Base-by-base conservation (phyloP, 352 stramenopile genomes). In the Globisporangium camurandrum region DNA sequence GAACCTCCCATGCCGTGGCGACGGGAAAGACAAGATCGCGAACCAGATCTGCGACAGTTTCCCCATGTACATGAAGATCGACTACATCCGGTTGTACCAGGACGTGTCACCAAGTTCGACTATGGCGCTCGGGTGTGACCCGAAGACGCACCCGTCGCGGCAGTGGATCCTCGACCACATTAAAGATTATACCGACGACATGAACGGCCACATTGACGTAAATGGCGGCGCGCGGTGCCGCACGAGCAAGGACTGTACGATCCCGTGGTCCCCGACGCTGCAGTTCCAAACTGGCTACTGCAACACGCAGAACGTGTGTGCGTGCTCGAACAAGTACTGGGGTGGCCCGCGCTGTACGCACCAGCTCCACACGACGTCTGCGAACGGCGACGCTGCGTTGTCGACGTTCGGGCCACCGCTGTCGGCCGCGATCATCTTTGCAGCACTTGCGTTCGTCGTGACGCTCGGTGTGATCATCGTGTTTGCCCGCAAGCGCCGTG, bases 61-160 rank as follows among this genome's bases (percentile, higher is more conserved):
- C 56, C 80, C 75, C 6, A 68, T 86, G 61, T 77, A 80, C 64
- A 92, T 91, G 71, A 78, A 92, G 52, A 81, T 96, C 53, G 84
- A 96, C 63, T 92, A 92, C 61, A 66, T 96, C 6, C 74, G 86
- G 4, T 20, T 88, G 56, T 88, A 84, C 40, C 75, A 90, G 57
- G 73, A 89, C 56, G 55, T 40, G 33, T 69, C 60, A 10, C 12
- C 54, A 5, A 42, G 39, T 20, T 77, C 69, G 6, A 69, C 28
- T 17, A 90, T 90, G 75, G 50, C 55, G 1, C 37, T 77, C 16
- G 71, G 69, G 2, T 90, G 78, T 33, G 75, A 90, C 37, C 78
- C 78, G 0, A 51, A 59, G 10, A 69, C 61, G 11, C 76, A 90
- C 37, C 78, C 78, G 16, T 86, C 75, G n/a, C 63, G 71, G 0